These are phyloP conservation scores for Moesziomyces aphidis DNA, from an alignment of 1,284 basidiomycete genomes.

Conservation along the genomic window DNA sequence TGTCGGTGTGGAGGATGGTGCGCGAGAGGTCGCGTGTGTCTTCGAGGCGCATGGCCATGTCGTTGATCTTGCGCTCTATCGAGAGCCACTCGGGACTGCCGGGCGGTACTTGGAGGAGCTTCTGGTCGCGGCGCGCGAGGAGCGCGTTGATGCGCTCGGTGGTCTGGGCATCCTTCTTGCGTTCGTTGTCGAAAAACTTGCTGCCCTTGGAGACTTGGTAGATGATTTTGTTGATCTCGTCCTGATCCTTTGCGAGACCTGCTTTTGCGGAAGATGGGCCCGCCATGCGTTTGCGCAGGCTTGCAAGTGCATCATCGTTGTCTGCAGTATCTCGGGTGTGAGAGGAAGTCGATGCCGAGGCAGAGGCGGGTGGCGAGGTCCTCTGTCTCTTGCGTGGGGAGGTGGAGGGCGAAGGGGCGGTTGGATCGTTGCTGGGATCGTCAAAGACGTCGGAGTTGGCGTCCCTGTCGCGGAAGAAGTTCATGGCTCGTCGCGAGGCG, in stretches of 20 bases:
- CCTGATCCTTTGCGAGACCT: slow-evolving; percentile 59
- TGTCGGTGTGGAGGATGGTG: slow-evolving; percentile 82
- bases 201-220: slow-evolving; percentile 64
- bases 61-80: slow-evolving; percentile 52
- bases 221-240: slow-evolving; percentile 58
- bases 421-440: slow-evolving; percentile 43
- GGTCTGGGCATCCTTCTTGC: slow-evolving; percentile 81
- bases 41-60: slow-evolving; percentile 77
- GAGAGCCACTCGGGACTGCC: slow-evolving; percentile 47
- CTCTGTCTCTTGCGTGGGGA: slow-evolving; percentile 45
- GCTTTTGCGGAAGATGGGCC: slow-evolving; percentile 66
- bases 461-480: slow-evolving; percentile 49
- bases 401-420: slow-evolving; percentile 31
- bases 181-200: slow-evolving; percentile 77
- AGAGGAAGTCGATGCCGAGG: neutral
- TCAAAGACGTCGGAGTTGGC: slow-evolving; percentile 42
- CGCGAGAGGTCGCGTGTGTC: slow-evolving; percentile 81
- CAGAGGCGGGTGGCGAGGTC: slow-evolving; percentile 2
- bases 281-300: slow-evolving; percentile 57
- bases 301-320: slow-evolving; percentile 51
- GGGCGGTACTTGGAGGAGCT: slow-evolving; percentile 27
- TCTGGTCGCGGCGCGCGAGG: slow-evolving; percentile 50
- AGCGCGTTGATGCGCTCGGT: slow-evolving; percentile 76
- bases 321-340: neutral
- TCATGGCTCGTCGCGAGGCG: slow-evolving; percentile 17